Conservation (phyloP, 1,139 yeast genomes). For the Geotrichum bryndzae region DNA sequence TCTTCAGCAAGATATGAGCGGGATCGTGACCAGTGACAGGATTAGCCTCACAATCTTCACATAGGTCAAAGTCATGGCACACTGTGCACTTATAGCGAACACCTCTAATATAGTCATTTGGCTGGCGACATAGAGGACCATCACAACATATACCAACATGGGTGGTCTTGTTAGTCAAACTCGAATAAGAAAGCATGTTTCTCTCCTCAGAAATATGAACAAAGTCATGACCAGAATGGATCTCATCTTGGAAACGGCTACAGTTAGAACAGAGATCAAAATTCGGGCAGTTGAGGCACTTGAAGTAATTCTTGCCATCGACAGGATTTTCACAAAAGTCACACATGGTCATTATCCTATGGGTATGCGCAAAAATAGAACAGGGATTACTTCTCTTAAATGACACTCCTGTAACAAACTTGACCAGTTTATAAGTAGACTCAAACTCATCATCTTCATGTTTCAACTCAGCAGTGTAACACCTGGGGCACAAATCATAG, state of each 20-base stretch:
- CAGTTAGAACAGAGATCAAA: constrained; percentile 46
- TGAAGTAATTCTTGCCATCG: constrained; percentile 40
- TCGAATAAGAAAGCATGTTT: constrained; percentile 11
- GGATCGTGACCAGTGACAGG: constrained; percentile 24
- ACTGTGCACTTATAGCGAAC: constrained; percentile 46
- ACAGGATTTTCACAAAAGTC: constrained; percentile 18
- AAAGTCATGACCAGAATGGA: constrained; percentile 24
- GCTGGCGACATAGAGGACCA: constrained; percentile 35
- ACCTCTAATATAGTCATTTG: constrained; percentile 36
- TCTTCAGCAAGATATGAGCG: constrained; percentile 27
- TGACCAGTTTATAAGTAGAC: background rate
- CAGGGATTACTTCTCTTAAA: background rate
- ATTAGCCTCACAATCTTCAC: constrained; percentile 42
- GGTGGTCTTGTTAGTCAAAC: constrained; percentile 12
- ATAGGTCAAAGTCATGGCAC: constrained; percentile 48
- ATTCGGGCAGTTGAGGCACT: constrained; percentile 43
- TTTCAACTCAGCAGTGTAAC: background rate
- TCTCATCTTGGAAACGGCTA: constrained; percentile 6
- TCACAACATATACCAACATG: constrained; percentile 39
- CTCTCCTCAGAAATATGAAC: constrained; percentile 18
- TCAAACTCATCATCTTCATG: background rate
- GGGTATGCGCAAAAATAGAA: background rate
- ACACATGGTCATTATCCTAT: constrained; percentile 3
- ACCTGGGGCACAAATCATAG: constrained; percentile 4
- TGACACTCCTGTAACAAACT: background rate